A percentile compares a stretch with the other conserved stretches of the same genome.
Conservation (phyloP, 768 basidiomycete species). For the Lactarius pseudohatsudake region DNA sequence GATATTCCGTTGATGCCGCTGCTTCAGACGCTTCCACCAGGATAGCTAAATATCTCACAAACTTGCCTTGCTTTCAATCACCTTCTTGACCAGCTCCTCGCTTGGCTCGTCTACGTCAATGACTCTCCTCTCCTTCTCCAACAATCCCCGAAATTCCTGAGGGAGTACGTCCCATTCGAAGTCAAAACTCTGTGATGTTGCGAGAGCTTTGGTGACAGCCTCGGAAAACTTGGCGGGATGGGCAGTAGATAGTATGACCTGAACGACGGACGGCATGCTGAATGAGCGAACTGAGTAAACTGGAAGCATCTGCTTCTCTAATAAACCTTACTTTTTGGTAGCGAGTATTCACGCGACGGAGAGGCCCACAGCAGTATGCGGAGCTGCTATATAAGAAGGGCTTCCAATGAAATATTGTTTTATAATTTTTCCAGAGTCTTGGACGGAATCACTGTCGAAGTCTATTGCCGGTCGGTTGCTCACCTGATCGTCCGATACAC, state of each 20-base stretch:
- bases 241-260: slow-evolving; percentile 89
- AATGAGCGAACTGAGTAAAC: not conserved
- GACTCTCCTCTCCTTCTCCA: slow-evolving; percentile 74
- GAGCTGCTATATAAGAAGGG: slow-evolving; percentile 84
- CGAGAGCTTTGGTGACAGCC: slow-evolving; percentile 82
- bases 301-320: not conserved
- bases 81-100: slow-evolving; percentile 70
- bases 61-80: slow-evolving; percentile 50
- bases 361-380: slow-evolving; percentile 94
- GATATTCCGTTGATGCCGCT: slow-evolving; percentile 4
- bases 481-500: slow-evolving; percentile 83
- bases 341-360: slow-evolving; percentile 66
- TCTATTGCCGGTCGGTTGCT: slow-evolving; percentile 23
- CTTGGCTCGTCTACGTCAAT: slow-evolving; percentile 71
- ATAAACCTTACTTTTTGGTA: slow-evolving; percentile 50
- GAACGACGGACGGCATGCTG: slow-evolving; percentile 52
- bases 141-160: slow-evolving; percentile 75
- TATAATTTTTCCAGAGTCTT: slow-evolving; percentile 84
- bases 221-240: slow-evolving; percentile 97
- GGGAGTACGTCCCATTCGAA: slow-evolving; percentile 84
- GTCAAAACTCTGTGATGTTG: slow-evolving; percentile 55
- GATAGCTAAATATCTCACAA: not conserved
- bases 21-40: slow-evolving; percentile 6
- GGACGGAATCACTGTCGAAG: not conserved
- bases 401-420: slow-evolving; percentile 54